Evolutionary conservation across 1,139 yeast genomes (phyloP).

Genomic region (Hanseniaspora uvarum): DNA sequence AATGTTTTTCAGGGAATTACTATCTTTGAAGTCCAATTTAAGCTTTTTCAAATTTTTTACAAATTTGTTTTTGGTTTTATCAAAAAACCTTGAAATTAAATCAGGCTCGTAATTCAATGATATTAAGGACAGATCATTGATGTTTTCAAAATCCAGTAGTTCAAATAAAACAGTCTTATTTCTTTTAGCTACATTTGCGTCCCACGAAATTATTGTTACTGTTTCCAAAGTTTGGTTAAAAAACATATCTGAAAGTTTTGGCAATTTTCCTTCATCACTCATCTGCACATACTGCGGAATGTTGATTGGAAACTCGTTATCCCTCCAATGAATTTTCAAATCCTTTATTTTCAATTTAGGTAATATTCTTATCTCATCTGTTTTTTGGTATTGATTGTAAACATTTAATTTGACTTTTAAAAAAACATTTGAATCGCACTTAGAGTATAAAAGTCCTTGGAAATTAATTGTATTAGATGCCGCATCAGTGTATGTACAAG

Average conservation of each 20-base stretch:
- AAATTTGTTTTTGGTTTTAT: constrained; percentile 20
- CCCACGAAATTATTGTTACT: constrained; percentile 37
- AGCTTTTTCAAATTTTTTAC: constrained; percentile 31
- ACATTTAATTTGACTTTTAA: neutral
- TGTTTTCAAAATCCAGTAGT: constrained; percentile 30
- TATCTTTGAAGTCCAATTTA: constrained; percentile 35
- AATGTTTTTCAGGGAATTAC: constrained; percentile 30
- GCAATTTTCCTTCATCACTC: constrained; percentile 21
- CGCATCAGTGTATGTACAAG: constrained; percentile 26
- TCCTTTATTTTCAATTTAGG: constrained; percentile 31
- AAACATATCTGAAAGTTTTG: constrained; percentile 31
- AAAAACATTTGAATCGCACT: constrained; percentile 23
- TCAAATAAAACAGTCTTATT: constrained; percentile 32
- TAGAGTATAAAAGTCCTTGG: constrained; percentile 32
- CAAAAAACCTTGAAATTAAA: constrained; percentile 28
- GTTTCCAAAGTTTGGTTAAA: constrained; percentile 31
- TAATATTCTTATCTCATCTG: constrained; percentile 12
- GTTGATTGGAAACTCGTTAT: constrained; percentile 31
- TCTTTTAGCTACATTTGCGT: constrained; percentile 29
- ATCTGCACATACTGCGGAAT: constrained; percentile 23
- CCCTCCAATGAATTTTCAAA: constrained; percentile 35
- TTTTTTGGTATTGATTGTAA: neutral
- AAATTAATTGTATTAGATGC: constrained; percentile 31
- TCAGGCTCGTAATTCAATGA: constrained; percentile 32
- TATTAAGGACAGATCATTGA: constrained; percentile 35